Base-by-base conservation (phyloP, 1,139 yeast genomes). In the Candida smagusa region DNA sequence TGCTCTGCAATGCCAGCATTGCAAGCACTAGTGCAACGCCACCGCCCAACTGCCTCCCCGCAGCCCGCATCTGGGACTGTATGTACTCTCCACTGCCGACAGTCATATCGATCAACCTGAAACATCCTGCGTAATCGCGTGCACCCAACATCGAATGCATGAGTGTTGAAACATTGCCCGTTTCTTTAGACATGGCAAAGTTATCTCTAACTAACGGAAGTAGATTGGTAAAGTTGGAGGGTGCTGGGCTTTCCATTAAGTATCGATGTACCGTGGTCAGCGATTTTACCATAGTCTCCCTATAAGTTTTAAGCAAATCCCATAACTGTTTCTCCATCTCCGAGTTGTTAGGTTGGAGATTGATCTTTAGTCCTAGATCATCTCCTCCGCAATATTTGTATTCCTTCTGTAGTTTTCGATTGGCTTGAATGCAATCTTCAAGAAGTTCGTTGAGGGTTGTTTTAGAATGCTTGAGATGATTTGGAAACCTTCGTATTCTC, bases 41-140 rank as follows among this genome's bases (percentile, higher is more conserved):
- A 21, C 9, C 11, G n/a, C 28, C 22, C 5, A 33, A 7, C 21
- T 29, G 29, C 8, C 34, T 29, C 6, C 25, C 5, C 7, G 19
- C 5, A 4, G 24, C 5, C 5, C 5, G 19, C 19, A 6, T 6
- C 23, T 22, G 7, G 22, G 25, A 21, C n/a, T 21, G 12, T 2
- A 12, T 22, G n/a, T 22, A 6, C 16, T 12, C 9, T 24, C 16
- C 13, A 16, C 7, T 3, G 7, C 40, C 44, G 9, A 47, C 33
- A n/a, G 67, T 63, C 11, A 31, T 28, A 31, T 68, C 70, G 3
- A 69, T 42, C 16, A 69, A 44, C 34, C 54, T 53, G 43, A 68
- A 61, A 28, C 65, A 52, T 32, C 58, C 59, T 32, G 51, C 48
- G 46, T 68, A 69, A 45, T 69, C 74, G 33, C 61, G 61, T n/a